A percentile compares a stretch with the other conserved stretches of the same genome.
Conservation (phyloP, 2,329 filamentous ascomycete species). For the Fusarium sp. region DNA sequence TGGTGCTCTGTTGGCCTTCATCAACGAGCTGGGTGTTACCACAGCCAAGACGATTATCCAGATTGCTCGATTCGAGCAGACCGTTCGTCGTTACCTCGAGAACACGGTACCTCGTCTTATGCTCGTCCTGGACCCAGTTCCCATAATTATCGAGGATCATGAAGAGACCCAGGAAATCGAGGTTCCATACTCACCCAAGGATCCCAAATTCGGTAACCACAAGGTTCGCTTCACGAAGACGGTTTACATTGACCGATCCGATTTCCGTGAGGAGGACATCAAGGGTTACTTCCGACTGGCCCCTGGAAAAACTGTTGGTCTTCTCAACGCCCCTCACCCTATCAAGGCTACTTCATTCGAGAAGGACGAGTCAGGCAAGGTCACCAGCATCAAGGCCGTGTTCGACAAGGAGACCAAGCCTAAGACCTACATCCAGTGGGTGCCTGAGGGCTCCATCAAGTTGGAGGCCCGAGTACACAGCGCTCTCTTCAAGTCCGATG, state of each 20-base stretch:
- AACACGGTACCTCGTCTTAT: slow-evolving; percentile 89
- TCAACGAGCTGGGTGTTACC: slow-evolving; percentile 92
- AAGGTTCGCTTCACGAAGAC: slow-evolving; percentile 78
- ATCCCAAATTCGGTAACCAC: slow-evolving; percentile 76
- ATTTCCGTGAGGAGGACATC: slow-evolving; percentile 83
- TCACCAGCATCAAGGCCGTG: slow-evolving; percentile 74
- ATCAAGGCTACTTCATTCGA: slow-evolving; percentile 79
- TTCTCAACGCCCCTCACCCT: slow-evolving; percentile 80
- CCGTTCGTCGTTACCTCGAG: slow-evolving; percentile 88
- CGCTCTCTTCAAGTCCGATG: slow-evolving; percentile 87
- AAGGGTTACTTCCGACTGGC: slow-evolving; percentile 86
- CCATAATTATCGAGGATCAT: slow-evolving; percentile 85
- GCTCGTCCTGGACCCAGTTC: slow-evolving; percentile 89
- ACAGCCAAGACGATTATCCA: slow-evolving; percentile 86
- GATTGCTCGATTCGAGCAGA: slow-evolving; percentile 86
- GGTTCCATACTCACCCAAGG: slow-evolving; percentile 87
- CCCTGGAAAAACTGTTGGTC: slow-evolving; percentile 82
- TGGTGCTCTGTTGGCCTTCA: slow-evolving; percentile 88
- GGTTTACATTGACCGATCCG: slow-evolving; percentile 87
- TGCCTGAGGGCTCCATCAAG: slow-evolving; percentile 76
- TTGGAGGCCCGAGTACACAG: slow-evolving; percentile 86
- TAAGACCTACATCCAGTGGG: slow-evolving; percentile 94
- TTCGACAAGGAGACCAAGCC: slow-evolving; percentile 81
- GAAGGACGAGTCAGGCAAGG: slow-evolving; percentile 75
- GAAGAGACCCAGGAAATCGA: slow-evolving; percentile 71